Evolutionary conservation across 2,329 filamentous ascomycete species (phyloP).

Genomic region (Exophiala xenobiotica): DNA sequence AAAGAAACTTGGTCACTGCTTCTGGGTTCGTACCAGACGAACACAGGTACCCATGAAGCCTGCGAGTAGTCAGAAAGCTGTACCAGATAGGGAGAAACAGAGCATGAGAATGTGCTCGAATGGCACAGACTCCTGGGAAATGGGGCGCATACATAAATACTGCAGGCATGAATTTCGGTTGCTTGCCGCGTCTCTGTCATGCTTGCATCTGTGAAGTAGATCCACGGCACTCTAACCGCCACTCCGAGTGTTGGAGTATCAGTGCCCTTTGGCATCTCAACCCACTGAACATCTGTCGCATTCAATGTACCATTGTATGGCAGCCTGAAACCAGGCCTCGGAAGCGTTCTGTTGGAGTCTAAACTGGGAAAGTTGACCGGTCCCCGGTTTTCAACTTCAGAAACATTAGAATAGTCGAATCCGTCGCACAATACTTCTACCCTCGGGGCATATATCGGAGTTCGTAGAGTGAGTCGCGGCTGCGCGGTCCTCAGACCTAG

Average conservation of each 20-base stretch:
- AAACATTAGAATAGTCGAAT: conserved; percentile 11
- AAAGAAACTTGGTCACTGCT: conserved; percentile 18
- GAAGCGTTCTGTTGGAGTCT: conserved; percentile 12
- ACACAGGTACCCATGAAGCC: conserved; percentile 24
- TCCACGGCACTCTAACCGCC: conserved; percentile 14
- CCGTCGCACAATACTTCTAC: conserved; percentile 23
- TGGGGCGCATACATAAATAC: conserved; percentile 13
- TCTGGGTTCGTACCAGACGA: conserved; percentile 20
- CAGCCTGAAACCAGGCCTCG: conserved; percentile 14
- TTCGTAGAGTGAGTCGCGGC: conserved; percentile 16
- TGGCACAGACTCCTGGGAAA: neutral
- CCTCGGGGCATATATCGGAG: conserved; percentile 16
- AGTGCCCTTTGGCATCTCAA: conserved; percentile 15
- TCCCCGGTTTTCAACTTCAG: conserved; percentile 8
- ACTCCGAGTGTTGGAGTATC: conserved; percentile 19
- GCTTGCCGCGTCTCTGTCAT: conserved; percentile 8
- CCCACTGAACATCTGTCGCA: conserved; percentile 20
- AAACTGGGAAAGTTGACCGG: conserved; percentile 22
- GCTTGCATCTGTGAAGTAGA: conserved; percentile 2
- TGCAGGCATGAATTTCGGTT: conserved; percentile 23
- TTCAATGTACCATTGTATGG: conserved; percentile 18
- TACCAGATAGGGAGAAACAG: no score
- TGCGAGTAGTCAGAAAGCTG: neutral
- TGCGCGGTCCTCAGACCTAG: conserved; percentile 12
- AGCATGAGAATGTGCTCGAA: no score